A percentile compares a stretch with the other conserved stretches of the same genome.
Evolutionary conservation across 208 protist species (phyloP).

Genomic region (Crithidia bombi): DNA sequence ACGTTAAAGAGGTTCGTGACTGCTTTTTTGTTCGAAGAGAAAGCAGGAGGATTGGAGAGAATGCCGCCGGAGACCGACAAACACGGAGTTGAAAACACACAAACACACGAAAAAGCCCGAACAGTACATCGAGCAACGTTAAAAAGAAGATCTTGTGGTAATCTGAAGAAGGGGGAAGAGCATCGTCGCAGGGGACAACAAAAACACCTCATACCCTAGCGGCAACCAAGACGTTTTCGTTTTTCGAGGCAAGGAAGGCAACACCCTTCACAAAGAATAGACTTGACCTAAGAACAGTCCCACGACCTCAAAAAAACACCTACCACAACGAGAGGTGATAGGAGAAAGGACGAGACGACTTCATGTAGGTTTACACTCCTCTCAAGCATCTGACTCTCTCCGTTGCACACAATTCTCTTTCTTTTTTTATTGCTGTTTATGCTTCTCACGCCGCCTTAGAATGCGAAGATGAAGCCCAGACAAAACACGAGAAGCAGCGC

Average conservation of each 20-base stretch:
- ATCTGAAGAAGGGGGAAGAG: too few species aligned
- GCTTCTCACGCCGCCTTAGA: background rate
- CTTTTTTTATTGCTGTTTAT: background rate
- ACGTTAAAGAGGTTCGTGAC: too few species aligned
- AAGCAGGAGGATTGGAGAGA: background rate
- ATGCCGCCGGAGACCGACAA: too few species aligned
- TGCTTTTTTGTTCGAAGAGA: background rate
- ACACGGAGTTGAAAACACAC: too few species aligned
- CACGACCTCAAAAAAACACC: too few species aligned
- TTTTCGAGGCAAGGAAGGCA: too few species aligned
- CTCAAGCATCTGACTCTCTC: background rate
- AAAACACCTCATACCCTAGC: background rate
- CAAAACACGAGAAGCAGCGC: constrained; percentile 11
- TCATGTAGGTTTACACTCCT: background rate
- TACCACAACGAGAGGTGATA: background rate
- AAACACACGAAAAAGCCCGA: too few species aligned
- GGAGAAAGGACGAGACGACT: background rate
- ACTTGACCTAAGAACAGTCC: too few species aligned
- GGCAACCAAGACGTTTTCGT: too few species aligned
- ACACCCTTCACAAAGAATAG: too few species aligned
- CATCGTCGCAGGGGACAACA: background rate
- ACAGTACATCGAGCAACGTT: too few species aligned
- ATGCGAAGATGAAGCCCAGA: constrained; percentile 23
- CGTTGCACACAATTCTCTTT: background rate
- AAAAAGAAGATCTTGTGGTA: too few species aligned